Evolutionary conservation across 2,329 filamentous ascomycete genomes (phyloP), one percentile per base, ranked within the genome.

Genomic region (Calonectria henricotiae): DNA sequence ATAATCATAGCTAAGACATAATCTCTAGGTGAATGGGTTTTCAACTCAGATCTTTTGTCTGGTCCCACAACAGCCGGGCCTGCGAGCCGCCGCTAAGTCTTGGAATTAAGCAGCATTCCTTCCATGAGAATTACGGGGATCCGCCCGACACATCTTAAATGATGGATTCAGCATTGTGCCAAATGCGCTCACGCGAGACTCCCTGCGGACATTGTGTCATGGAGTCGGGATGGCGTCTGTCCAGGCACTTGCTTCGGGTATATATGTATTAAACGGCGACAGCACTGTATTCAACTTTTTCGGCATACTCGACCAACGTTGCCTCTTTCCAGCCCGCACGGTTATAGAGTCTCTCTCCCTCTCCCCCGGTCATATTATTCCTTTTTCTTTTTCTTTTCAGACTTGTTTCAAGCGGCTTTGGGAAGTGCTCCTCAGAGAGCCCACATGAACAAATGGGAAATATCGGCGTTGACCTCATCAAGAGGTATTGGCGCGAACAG

Each of bases 21-120:
- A 9, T 20, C 2, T n/a, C 3, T 64, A 87, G 86, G 83, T 23
- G 82, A 83, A 71, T 87, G 86, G 86, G 82, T 81, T 4, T 87
- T 87, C 23, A 86, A 85, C 66, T 67, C 74, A n/a, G 77, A 79
- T 43, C 67, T 79, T 25, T 65, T 79, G 30, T 46, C 75, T n/a
- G 67, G 67, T 20, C 13, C 67, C 27, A 75, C 73, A 27, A 72
- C 75, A 54, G 74, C 74, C 55, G 75, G 70, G n/a, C 65, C 76
- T 15, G 73, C 74, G 25, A 64, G 39, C 51, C 76, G 76, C 49
- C 76, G 76, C 41, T 78, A 67, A 68, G 30, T n/a, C 20, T 51
- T 46, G 54, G 20, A 54, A 32, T 23, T 37, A 60, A 27, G 35
- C 60, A 44, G 13, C 27, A 30, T n/a, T 44, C 47, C 62, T 44